These are phyloP conservation scores for Schizothecium vesticola DNA, from an alignment of 495 filamentous ascomycete species.

Conservation along the genomic window DNA sequence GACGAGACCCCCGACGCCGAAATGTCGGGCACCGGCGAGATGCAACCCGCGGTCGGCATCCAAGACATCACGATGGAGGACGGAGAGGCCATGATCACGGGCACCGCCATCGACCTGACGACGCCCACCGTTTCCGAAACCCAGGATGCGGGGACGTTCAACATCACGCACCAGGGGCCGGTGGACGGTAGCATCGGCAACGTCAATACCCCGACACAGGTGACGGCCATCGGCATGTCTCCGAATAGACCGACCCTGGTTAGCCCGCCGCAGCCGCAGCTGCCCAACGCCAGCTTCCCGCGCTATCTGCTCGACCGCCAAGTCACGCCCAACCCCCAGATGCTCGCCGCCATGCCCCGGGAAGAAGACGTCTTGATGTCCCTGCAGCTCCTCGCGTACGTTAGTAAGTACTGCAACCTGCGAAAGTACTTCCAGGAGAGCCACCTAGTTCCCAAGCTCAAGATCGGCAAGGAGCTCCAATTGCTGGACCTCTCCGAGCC, in stretches of 20 bases:
- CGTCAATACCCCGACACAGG: slow-evolving; percentile 41
- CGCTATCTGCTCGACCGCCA: slow-evolving; percentile 71
- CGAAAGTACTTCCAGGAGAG: slow-evolving; percentile 91
- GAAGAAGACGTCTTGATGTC: slow-evolving; percentile 98
- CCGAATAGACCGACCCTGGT: slow-evolving; percentile 68
- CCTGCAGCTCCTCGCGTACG: slow-evolving; percentile 93
- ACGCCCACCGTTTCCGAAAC: slow-evolving; percentile 76
- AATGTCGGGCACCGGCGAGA: slow-evolving; percentile 68
- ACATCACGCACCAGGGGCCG: slow-evolving; percentile 86
- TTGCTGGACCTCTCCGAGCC: slow-evolving; percentile 65
- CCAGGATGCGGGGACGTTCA: slow-evolving; percentile 83
- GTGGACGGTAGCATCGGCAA: slow-evolving; percentile 87
- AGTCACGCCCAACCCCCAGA: slow-evolving; percentile 57
- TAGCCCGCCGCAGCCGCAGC: slow-evolving; percentile 64
- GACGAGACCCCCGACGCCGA: slow-evolving; percentile 60
- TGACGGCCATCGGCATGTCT: slow-evolving; percentile 65
- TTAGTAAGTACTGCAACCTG: slow-evolving; percentile 97
- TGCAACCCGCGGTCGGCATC: slow-evolving; percentile 74
- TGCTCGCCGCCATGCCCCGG: slow-evolving; percentile 82
- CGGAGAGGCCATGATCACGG: slow-evolving; percentile 71
- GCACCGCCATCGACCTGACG: slow-evolving; percentile 65
- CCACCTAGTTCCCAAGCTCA: slow-evolving; percentile 87
- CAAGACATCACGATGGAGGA: slow-evolving; percentile 73
- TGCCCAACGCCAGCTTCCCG: slow-evolving; percentile 59
- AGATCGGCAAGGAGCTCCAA: slow-evolving; percentile 78